phyloP scores from a whole-genome alignment of 345 rosid species.

The Melastoma malabathricum region DNA sequence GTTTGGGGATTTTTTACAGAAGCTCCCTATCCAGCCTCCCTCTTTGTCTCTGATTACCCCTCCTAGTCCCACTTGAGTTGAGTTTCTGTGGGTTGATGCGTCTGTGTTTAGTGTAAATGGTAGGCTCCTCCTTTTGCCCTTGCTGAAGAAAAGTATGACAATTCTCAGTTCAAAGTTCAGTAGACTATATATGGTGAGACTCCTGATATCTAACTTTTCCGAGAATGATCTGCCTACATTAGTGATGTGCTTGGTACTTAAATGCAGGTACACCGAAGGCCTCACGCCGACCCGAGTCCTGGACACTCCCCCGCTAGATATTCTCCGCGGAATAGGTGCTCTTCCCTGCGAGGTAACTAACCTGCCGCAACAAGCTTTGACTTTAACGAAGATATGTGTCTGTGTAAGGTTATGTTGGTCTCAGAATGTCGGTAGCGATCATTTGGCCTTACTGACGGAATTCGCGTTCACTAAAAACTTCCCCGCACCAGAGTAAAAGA shows the following conservation, averaged over 20 bases:
- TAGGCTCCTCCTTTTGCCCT: too few relatives aligned
- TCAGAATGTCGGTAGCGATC: slow-evolving; percentile 72
- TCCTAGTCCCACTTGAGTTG: too few relatives aligned
- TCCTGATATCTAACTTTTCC: background rate
- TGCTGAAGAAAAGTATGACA: background rate
- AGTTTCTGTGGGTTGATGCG: too few relatives aligned
- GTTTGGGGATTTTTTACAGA: too few relatives aligned
- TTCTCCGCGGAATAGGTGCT: slow-evolving; percentile 45
- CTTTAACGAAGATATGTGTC: background rate
- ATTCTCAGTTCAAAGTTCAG: slow-evolving; percentile 26
- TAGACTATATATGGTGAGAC: slow-evolving; percentile 75
- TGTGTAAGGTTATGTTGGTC: slow-evolving; percentile 1
- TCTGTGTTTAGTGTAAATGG: too few relatives aligned
- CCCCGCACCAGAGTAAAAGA: too few relatives aligned
- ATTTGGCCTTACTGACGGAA: slow-evolving; percentile 68
- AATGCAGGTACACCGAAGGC: slow-evolving; percentile 51
- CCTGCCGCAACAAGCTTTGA: background rate
- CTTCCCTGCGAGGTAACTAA: slow-evolving; percentile 59
- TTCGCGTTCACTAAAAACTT: slow-evolving; percentile 22
- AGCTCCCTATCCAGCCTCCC: too few relatives aligned
- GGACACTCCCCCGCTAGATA: slow-evolving; percentile 56
- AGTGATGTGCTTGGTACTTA: slow-evolving; percentile 1
- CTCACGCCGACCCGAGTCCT: slow-evolving; percentile 47
- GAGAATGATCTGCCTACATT: too few relatives aligned
- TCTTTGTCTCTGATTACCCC: too few relatives aligned